Conservation (phyloP, 1,284 basidiomycete species). For the Mycena citricolor region DNA sequence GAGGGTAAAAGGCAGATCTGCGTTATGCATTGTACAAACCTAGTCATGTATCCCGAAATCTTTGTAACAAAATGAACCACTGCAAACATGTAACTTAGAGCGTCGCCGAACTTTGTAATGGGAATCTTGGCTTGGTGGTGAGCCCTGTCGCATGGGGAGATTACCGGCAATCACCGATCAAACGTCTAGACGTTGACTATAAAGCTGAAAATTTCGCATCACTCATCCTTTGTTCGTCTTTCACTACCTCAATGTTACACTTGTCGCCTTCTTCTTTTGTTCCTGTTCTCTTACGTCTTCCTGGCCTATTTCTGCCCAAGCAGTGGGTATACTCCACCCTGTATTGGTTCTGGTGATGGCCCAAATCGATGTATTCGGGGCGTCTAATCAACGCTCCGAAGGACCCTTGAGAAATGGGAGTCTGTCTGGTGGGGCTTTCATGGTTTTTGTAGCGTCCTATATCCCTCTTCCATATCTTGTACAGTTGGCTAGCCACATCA, state of each 20-base stretch:
- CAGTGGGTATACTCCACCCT: slow-evolving; percentile 23
- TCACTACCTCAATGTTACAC: neutral
- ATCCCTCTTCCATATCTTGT: slow-evolving; percentile 4
- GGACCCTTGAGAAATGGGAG: slow-evolving; percentile 19
- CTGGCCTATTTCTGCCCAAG: slow-evolving; percentile 24
- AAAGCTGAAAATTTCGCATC: too few species aligned
- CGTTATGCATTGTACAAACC: too few species aligned
- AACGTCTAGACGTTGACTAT: too few species aligned
- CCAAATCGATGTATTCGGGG: slow-evolving; percentile 16
- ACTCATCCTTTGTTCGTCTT: slow-evolving; percentile 2
- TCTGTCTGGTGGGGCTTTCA: slow-evolving; percentile 13
- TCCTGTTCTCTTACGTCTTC: neutral
- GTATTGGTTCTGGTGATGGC: slow-evolving; percentile 24
- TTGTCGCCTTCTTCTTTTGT: neutral
- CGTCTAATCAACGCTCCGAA: slow-evolving; percentile 23
- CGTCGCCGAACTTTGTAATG: too few species aligned
- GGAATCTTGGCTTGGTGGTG: too few species aligned
- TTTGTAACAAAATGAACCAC: too few species aligned
- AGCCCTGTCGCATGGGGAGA: too few species aligned
- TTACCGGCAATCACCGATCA: too few species aligned
- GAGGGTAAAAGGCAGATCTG: too few species aligned
- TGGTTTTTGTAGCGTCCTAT: slow-evolving; percentile 21
- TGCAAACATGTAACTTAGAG: too few species aligned
- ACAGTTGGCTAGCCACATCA: too few species aligned
- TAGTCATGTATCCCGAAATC: too few species aligned